These are phyloP conservation scores for Didymella segeticola DNA, from an alignment of 2,329 filamentous ascomycete species.

Conservation along the genomic window DNA sequence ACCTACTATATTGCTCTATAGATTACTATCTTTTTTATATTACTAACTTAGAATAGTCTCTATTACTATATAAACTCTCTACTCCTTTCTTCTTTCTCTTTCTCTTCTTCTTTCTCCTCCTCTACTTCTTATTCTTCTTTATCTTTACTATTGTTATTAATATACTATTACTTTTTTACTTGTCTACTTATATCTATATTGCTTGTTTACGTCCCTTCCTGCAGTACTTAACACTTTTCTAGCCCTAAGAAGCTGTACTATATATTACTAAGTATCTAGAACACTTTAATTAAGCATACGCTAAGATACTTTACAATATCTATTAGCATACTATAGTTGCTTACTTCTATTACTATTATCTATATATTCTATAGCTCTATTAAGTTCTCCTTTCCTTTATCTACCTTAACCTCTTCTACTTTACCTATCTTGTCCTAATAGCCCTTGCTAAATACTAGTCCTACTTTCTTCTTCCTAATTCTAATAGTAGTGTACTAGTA, in stretches of 20 bases:
- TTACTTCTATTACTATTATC: constrained; percentile 12
- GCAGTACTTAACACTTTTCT: neutral
- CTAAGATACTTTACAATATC: constrained; percentile 32
- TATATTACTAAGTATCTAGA: neutral
- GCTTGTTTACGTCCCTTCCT: neutral
- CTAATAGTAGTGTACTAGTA: constrained; percentile 24
- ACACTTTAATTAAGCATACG: constrained; percentile 24
- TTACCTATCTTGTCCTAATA: constrained; percentile 26
- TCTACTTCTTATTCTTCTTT: neutral
- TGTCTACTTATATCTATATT: neutral
- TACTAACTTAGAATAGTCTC: too few relatives aligned
- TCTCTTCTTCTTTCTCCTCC: neutral
- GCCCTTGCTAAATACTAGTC: constrained; percentile 20
- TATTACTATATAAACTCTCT: too few relatives aligned
- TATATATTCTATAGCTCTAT: constrained; percentile 20
- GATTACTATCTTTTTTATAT: too few relatives aligned
- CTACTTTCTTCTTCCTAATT: constrained; percentile 19
- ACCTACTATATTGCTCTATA: constrained; percentile 1
- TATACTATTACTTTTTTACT: neutral
- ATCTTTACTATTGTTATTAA: neutral
- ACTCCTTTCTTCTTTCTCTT: too few relatives aligned
- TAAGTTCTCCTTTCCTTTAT: constrained; percentile 11
- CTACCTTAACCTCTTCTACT: constrained; percentile 27
- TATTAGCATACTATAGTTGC: constrained; percentile 23
- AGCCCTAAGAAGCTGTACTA: constrained; percentile 4